Conservation (phyloP, 768 basidiomycete species). For the Clavulina sp. region DNA sequence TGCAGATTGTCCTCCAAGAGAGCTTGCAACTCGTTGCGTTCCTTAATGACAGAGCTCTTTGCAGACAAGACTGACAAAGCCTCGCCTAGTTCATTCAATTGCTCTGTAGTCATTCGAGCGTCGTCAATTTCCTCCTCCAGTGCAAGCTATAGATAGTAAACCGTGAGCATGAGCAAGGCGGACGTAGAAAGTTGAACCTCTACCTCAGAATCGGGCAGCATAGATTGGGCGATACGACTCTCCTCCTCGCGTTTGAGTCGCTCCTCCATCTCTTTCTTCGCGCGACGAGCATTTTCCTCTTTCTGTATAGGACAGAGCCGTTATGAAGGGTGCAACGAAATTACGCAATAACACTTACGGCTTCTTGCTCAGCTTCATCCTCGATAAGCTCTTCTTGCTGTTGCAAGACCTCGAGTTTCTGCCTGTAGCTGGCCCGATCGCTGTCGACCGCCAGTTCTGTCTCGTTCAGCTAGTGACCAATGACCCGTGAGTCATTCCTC, state of each 20-base stretch:
- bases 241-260: constrained; percentile 37
- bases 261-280: constrained; percentile 64
- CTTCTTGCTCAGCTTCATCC: constrained; percentile 96
- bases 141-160: background rate
- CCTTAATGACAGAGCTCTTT: constrained; percentile 87
- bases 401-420: constrained; percentile 93
- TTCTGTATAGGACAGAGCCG: constrained; percentile 23
- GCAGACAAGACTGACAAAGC: constrained; percentile 82
- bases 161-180: background rate
- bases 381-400: constrained; percentile 99
- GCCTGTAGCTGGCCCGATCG: constrained; percentile 88
- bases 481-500: background rate
- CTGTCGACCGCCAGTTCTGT: constrained; percentile 92
- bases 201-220: constrained; percentile 82
- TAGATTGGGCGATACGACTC: constrained; percentile 57
- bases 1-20: constrained; percentile 91
- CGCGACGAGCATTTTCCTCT: constrained; percentile 80
- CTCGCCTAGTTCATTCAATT: constrained; percentile 84
- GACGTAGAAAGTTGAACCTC: constrained; percentile 8
- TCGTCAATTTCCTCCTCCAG: constrained; percentile 28
- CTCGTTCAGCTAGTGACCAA: constrained; percentile 60
- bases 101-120: constrained; percentile 95
- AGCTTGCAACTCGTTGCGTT: constrained; percentile 74
- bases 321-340: background rate
- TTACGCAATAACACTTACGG: constrained; percentile 20